Percentiles rank a stretch among this genome's conserved stretches.
Evolutionary conservation across 2,329 filamentous ascomycete species (phyloP).

Genomic region (Aureobasidium namibiae): DNA sequence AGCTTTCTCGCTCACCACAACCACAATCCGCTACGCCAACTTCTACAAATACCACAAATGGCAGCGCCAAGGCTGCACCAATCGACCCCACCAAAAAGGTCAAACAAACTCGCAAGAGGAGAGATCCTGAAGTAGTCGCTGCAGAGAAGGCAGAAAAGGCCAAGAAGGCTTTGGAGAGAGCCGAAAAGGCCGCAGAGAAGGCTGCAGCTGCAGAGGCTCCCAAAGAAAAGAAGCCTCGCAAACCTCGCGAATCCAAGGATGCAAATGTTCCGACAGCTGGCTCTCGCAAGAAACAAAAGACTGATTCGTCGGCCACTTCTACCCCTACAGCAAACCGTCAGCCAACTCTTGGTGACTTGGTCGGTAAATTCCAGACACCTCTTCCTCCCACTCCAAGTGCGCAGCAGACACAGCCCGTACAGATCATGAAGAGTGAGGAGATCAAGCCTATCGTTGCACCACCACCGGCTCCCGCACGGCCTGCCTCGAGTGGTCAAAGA

Average conservation of each 20-base stretch:
- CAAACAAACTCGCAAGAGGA: constrained; percentile 33
- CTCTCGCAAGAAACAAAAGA: constrained; percentile 43
- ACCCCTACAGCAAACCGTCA: constrained; percentile 21
- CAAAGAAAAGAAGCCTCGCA: constrained; percentile 37
- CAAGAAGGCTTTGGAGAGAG: constrained; percentile 15
- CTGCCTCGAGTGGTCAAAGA: constrained; percentile 65
- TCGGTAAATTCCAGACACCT: constrained; percentile 23
- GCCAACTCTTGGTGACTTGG: constrained; percentile 34
- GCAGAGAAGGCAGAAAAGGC: constrained; percentile 21
- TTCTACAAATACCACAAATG: constrained; percentile 28
- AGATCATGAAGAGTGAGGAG: constrained; percentile 2
- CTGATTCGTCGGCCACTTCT: constrained; percentile 19
- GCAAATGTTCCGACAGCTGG: constrained; percentile 31
- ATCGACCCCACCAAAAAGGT: constrained; percentile 24
- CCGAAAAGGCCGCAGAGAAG: constrained; percentile 25
- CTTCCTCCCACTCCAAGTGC: constrained; percentile 18
- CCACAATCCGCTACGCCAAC: constrained; percentile 19
- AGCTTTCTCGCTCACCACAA: constrained; percentile 10
- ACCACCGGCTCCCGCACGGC: constrained; percentile 30
- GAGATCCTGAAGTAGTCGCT: constrained; percentile 28
- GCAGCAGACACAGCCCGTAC: constrained; percentile 13
- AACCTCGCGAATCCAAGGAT: constrained; percentile 42
- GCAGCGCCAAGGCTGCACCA: constrained; percentile 25
- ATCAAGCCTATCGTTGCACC: background rate
- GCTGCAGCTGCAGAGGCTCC: constrained; percentile 25